phyloP scores from a whole-genome alignment of 176 grass and related monocot genomes.

The Lolium perenne region DNA sequence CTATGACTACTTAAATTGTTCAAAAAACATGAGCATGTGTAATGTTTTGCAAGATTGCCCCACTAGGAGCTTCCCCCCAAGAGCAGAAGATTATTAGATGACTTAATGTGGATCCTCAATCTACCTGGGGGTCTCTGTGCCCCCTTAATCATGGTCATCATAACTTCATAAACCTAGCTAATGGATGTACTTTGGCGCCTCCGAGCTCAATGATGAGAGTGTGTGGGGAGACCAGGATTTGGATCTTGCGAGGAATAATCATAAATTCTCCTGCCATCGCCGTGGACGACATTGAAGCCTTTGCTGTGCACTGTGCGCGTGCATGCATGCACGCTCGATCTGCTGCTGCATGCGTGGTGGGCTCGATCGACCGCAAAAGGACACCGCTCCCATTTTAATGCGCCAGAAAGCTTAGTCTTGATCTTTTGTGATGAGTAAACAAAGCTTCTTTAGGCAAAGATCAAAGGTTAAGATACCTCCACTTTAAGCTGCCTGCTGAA shows the following conservation, averaged over 20 bases:
- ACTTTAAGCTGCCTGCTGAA: conserved; percentile 28
- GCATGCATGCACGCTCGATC: conserved; percentile 8
- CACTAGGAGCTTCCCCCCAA: no score
- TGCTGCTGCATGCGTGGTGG: background rate
- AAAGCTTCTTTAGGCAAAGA: conserved; percentile 3
- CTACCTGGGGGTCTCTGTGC: no score
- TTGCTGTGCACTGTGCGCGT: conserved; percentile 8
- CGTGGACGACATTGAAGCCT: conserved; percentile 31
- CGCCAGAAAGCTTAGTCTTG: conserved; percentile 32
- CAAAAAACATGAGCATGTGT: no score
- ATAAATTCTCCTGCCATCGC: conserved; percentile 40
- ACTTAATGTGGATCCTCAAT: no score
- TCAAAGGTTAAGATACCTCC: conserved; percentile 12
- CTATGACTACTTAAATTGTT: no score
- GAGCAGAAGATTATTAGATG: no score
- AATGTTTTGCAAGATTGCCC: no score
- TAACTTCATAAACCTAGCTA: conserved; percentile 13
- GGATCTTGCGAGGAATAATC: conserved; percentile 51
- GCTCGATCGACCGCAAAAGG: background rate
- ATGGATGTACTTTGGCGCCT: conserved; percentile 27
- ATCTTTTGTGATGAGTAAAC: conserved; percentile 22
- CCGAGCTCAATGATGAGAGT: conserved; percentile 41
- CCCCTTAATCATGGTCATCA: no score
- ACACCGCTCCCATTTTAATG: conserved; percentile 35
- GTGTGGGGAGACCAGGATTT: conserved; percentile 32